phyloP scores from a whole-genome alignment of 2,329 filamentous ascomycete genomes.

The Fusarium keratoplasticum region DNA sequence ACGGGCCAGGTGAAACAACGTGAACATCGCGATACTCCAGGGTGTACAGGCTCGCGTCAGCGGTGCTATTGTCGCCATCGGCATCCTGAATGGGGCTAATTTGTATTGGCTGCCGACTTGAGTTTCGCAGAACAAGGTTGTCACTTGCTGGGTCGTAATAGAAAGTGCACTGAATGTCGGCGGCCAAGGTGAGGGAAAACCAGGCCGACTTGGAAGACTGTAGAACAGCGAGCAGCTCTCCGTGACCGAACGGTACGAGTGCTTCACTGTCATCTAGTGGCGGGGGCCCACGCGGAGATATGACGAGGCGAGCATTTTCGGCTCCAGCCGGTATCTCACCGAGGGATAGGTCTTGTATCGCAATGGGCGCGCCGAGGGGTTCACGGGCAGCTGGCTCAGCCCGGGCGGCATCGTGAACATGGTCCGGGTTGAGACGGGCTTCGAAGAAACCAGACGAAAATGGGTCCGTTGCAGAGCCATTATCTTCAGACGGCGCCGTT shows the following conservation, averaged over 20 bases:
- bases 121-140: not conserved
- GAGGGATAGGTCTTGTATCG: not conserved
- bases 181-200: not conserved
- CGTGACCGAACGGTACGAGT: not conserved
- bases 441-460: not conserved
- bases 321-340: not conserved
- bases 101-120: not conserved
- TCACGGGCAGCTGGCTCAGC: not conserved
- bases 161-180: not conserved
- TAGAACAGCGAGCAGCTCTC: not conserved
- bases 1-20: not conserved
- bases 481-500: not conserved
- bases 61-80: not conserved
- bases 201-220: not conserved
- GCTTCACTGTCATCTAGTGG: not conserved
- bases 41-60: not conserved
- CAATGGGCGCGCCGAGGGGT: not conserved
- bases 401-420: not conserved
- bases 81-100: not conserved
- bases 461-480: not conserved
- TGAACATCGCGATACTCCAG: not conserved
- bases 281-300: not conserved
- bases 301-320: not conserved
- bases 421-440: not conserved
- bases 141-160: not conserved